Evolutionary conservation across 225 moss, liverwort and hornwort genomes (phyloP), one percentile per base, ranked within the genome.

Genomic region (Marchantia paleacea): DNA sequence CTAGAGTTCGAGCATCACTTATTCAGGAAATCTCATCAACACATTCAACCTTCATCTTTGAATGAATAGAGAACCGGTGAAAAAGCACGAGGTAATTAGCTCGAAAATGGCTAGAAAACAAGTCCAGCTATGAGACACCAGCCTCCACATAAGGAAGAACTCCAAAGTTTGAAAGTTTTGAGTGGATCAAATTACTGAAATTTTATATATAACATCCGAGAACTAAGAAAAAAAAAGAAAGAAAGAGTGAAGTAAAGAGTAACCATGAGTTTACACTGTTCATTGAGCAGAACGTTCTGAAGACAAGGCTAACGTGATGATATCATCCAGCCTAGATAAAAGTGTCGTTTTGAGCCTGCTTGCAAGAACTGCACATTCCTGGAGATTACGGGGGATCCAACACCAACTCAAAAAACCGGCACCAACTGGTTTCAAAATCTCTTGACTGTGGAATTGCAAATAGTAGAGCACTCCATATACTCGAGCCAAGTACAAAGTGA

Each of bases 111-210:
- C 39, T 39, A 20, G 22, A 93, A 90, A 91, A 93, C 18, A 95
- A 93, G 77, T 92, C 93, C 80, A 96, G 90, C 55, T 92, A 92
- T 80, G 94, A 94, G 80, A 80, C 92, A 82, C 86, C 93, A 12
- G 20, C 24, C 73, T 73, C 54, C 0, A 74, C 53, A 25, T 19
- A 54, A 74, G 9, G 25, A n/a, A 12, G 52, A 7, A 55, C 54
- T 28, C 55, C 12, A 28, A 26, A 55, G 16, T 2, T 26, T 18
- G 28, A 73, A 53, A 74, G 26, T 55, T n/a, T 28, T 51, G 28
- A 55, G 53, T 11, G 52, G 52, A 12, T 74, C 12, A 53, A 52
- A 53, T 74, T 74, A 28, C 74, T 74, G 74, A 55, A 7, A 6
- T 54, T 54, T 29, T 26, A 54, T 73, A 73, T 54, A 74, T 74